Conservation (phyloP, 768 basidiomycete species). For the Phanerodontia chrysosporium region DNA sequence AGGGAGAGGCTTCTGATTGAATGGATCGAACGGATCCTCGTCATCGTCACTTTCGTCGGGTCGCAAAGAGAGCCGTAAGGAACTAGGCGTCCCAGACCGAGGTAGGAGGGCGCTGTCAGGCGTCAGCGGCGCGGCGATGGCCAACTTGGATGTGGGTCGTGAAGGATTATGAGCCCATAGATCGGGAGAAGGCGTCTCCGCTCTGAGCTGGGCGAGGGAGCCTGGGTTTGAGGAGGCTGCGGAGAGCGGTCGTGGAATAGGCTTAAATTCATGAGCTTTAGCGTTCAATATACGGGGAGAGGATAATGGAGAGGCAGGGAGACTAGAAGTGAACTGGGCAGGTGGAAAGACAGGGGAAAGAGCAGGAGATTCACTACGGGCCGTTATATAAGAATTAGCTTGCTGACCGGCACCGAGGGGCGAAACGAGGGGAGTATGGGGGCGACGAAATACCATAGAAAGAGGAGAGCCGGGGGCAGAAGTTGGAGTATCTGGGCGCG, state of each 20-base stretch:
- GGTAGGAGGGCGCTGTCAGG: slow-evolving; percentile 56
- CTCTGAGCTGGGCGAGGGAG: slow-evolving; percentile 46
- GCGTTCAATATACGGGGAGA: slow-evolving; percentile 86
- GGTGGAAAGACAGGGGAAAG: slow-evolving; percentile 67
- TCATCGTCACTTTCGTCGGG: slow-evolving; percentile 63
- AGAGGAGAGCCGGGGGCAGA: slow-evolving; percentile 78
- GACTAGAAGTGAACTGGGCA: slow-evolving; percentile 71
- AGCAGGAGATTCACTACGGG: slow-evolving; percentile 50
- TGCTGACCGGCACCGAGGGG: slow-evolving; percentile 55
- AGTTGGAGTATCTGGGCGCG: slow-evolving; percentile 71
- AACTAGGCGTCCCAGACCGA: slow-evolving; percentile 65
- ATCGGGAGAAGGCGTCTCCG: slow-evolving; percentile 86
- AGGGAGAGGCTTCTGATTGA: slow-evolving; percentile 46
- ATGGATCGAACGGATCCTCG: slow-evolving; percentile 85
- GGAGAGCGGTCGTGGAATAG: slow-evolving; percentile 75
- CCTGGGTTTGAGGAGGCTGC: slow-evolving; percentile 63
- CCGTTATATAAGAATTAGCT: slow-evolving; percentile 53
- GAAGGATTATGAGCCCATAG: slow-evolving; percentile 75
- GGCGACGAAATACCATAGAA: slow-evolving; percentile 66
- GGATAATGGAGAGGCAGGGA: slow-evolving; percentile 79
- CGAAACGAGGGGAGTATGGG: slow-evolving; percentile 75
- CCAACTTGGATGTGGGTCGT: slow-evolving; percentile 77
- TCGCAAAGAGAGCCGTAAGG: slow-evolving; percentile 60
- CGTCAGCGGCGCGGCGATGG: slow-evolving; percentile 86
- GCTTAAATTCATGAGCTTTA: slow-evolving; percentile 87